phyloP scores from a whole-genome alignment of 768 basidiomycete species.

The Pisolithus albus region DNA sequence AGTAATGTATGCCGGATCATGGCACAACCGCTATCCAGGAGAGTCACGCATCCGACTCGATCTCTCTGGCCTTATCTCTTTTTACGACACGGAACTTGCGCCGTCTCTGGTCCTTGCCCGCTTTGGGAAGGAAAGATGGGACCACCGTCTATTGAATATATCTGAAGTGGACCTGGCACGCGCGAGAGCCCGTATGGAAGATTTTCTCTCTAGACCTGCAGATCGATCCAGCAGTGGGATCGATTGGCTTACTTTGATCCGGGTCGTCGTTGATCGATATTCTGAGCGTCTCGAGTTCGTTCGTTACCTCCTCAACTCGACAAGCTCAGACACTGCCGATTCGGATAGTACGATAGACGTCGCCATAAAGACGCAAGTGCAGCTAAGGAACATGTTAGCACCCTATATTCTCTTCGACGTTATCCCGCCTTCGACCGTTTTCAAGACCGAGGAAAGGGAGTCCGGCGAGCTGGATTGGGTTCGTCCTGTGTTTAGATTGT shows the following conservation, averaged over 20 bases:
- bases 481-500: too few relatives aligned
- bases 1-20: conserved; percentile 30
- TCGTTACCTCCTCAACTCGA: conserved; percentile 28
- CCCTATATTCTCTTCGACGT: conserved; percentile 7
- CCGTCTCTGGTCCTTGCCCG: conserved; percentile 24
- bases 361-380: conserved; percentile 6
- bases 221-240: conserved; percentile 22
- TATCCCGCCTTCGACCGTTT: not conserved
- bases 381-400: conserved; percentile 15
- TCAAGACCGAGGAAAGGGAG: too few relatives aligned
- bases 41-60: conserved; percentile 40
- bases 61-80: conserved; percentile 34
- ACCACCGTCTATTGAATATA: conserved; percentile 32
- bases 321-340: conserved; percentile 1
- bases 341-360: conserved; percentile 3
- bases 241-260: conserved; percentile 37
- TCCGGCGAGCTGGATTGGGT: too few relatives aligned
- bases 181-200: not conserved
- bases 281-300: conserved; percentile 35
- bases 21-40: conserved; percentile 38
- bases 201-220: not conserved
- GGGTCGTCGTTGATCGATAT: conserved; percentile 35
- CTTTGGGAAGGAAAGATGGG: conserved; percentile 27
- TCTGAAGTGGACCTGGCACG: not conserved
- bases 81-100: conserved; percentile 36